Conservation (phyloP, 305 asterid species). For the Vinca major region DNA sequence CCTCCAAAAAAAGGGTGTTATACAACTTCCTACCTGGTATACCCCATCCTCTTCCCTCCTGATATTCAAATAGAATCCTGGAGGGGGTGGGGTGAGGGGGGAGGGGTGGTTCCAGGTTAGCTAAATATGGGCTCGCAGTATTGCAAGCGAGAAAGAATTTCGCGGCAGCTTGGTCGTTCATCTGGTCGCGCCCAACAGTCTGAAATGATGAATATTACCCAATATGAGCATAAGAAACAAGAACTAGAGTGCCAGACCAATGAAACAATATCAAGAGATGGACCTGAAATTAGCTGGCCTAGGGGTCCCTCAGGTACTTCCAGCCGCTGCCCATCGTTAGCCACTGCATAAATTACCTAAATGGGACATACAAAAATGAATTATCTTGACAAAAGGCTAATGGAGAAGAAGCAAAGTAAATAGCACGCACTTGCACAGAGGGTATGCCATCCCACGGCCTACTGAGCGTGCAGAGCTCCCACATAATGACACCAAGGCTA, state of each 20-base stretch:
- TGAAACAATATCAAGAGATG: neutral
- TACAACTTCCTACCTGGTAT: no score
- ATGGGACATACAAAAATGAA: no score
- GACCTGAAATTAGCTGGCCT: slow-evolving; percentile 82
- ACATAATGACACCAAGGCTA: slow-evolving; percentile 30
- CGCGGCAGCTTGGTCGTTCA: slow-evolving; percentile 82
- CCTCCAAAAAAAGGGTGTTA: no score
- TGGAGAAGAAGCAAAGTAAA: no score
- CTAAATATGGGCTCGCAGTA: slow-evolving; percentile 84
- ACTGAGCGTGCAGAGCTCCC: no score
- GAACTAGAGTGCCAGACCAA: neutral
- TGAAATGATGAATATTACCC: slow-evolving; percentile 22
- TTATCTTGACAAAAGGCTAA: no score
- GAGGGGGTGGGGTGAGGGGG: no score
- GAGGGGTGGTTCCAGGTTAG: slow-evolving; percentile 22
- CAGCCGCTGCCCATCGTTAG: slow-evolving; percentile 67
- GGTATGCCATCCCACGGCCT: no score
- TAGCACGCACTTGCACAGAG: no score
- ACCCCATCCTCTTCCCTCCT: neutral
- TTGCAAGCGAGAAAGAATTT: slow-evolving; percentile 62
- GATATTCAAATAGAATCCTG: neutral
- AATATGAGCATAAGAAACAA: neutral
- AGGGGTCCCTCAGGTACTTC: slow-evolving; percentile 89
- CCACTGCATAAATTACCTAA: slow-evolving; percentile 85
- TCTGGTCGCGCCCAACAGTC: slow-evolving; percentile 92